Evolutionary conservation across 805 yeast species (phyloP).

Genomic region (Candida oleophila): DNA sequence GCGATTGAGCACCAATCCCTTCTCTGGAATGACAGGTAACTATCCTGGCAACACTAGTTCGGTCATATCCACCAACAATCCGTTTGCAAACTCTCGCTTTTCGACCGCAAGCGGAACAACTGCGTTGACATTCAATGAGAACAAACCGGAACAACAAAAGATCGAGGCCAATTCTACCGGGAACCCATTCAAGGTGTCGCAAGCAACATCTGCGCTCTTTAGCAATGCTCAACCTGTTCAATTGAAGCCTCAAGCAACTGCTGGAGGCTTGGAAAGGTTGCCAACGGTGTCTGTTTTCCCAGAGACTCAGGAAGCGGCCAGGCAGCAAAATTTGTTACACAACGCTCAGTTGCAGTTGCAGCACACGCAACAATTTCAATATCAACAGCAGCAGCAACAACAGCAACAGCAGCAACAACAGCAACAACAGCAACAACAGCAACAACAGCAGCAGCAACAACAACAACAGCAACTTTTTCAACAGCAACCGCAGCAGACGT

Average conservation of each 20-base stretch:
- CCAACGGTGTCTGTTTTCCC: constrained; percentile 72
- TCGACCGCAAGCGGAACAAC: constrained; percentile 30
- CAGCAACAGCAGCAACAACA: constrained; percentile 13
- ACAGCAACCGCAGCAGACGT: constrained; percentile 18
- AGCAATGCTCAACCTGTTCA: constrained; percentile 22
- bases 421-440: constrained; percentile 20
- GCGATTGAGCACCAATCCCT: constrained; percentile 38
- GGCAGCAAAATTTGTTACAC: constrained; percentile 31
- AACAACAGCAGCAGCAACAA: constrained; percentile 15
- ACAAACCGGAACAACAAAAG: constrained; percentile 11
- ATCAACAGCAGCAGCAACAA: constrained; percentile 14
- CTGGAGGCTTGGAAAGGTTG: constrained; percentile 69
- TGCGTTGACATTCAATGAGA: constrained; percentile 23
- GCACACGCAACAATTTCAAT: constrained; percentile 22
- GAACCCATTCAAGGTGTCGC: constrained; percentile 58
- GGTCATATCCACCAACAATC: constrained; percentile 32
- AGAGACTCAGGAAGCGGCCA: constrained; percentile 51
- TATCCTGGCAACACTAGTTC: constrained; percentile 8
- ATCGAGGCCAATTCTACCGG: constrained; percentile 47
- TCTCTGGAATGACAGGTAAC: constrained; percentile 20
- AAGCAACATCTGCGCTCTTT: constrained; percentile 33
- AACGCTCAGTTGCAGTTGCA: constrained; percentile 38
- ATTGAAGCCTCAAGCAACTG: constrained; percentile 55
- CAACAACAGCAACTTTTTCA: constrained; percentile 12
- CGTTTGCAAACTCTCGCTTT: constrained; percentile 44